Base-by-base conservation (phyloP, 2,329 filamentous ascomycete species). In the Paraphoma chrysanthemicola region DNA sequence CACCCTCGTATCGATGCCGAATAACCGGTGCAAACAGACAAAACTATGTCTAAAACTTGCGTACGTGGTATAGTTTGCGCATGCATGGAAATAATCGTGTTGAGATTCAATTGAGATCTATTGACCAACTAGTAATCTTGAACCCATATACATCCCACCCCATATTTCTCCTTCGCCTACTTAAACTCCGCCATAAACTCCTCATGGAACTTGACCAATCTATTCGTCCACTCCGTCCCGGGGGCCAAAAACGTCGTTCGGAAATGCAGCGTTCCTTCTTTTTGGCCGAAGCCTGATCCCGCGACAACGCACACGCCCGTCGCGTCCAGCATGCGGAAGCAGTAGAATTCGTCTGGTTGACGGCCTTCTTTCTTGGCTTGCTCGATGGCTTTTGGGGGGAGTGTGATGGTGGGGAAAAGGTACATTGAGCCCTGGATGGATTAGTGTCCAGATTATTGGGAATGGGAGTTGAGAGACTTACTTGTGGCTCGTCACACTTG, bases 211-310 rank as follows among this genome's bases (percentile, higher is more conserved):
- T 92, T 90, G 67, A 90, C 86, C 67, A 98, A 92, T 64, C 89
- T 85, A 48, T 89, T 88, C 6, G 96, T 89, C 95, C 95, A 99
- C 69, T 97, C 93, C 1, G 94, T 98, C 12, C 95, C 95, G 0
- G 95, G 95, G 0, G 95, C 94, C 41, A 99, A 82, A 84, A 99
- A 99, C 0, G 95, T 99, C 4, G 95, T 99, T 60, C 95, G 85
- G 85, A 99, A 96, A 81, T 99, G 95, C 71, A 95, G 82, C 0
- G 91, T 95, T 69, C 89, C 90, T 71, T 95, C 90, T 80, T 90
- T 93, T 82, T 99, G 95, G 6, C 95, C 95, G 74, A 99, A 99
- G 0, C 95, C 95, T 54, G 88, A 90, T 44, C 95, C 95, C 1
- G 95, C 90, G 2, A 99, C 93, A 51, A 97, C 90, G 71, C 95